Evolutionary conservation across 495 filamentous ascomycete species (phyloP), one percentile per base, ranked within the genome.

Genomic region (Daldinia decipiens): DNA sequence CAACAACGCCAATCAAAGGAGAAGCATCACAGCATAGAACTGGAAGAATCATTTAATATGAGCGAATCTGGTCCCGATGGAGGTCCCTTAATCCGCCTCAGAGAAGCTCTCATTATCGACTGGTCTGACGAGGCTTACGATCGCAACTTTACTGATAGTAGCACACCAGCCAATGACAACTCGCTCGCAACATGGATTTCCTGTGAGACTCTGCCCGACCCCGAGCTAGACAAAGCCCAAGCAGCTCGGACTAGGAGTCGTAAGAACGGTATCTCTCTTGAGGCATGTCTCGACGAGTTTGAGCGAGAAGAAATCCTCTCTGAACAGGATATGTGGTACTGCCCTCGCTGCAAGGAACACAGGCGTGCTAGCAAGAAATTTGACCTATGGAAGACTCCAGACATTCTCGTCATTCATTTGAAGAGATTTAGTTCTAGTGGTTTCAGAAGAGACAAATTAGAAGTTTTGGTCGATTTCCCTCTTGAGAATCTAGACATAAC

Each of bases 291-390:
- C 29, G 89, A 93, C 39, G 95, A 98, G 77, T 98, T 97, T 67
- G 92, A 94, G 74, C 95, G 93, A 77, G 89, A 93, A 62, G 95
- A 99, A 77, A 89, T 97, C 45, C 83, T 99, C 3, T 97, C 94
- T 0, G 92, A 96, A 76, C 91, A 94, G 70, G 95, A 99, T 74
- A 93, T 92, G 31, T 99, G 95, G 95, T 98, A 93, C 74, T 99
- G 95, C 70, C 94, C 93, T 62, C 87, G 93, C 50, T 99, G 95
- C 85, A 98, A 98, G 75, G 92, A 96, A 68, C 91, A 96, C 73
- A 89, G 92, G 9, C 88, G 92, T 26, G 95, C 96, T 19, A 93
- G 87, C 81, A 99, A 98, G 86, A 96, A 94, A 73, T 93, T 99
- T 32, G 93, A 98, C 76, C 85, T 99, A 3, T 99, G 95, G 95